Percentiles rank a stretch among this genome's conserved stretches.
Conservation (phyloP, 148 eudicot species). For the Persicaria maculosa region DNA sequence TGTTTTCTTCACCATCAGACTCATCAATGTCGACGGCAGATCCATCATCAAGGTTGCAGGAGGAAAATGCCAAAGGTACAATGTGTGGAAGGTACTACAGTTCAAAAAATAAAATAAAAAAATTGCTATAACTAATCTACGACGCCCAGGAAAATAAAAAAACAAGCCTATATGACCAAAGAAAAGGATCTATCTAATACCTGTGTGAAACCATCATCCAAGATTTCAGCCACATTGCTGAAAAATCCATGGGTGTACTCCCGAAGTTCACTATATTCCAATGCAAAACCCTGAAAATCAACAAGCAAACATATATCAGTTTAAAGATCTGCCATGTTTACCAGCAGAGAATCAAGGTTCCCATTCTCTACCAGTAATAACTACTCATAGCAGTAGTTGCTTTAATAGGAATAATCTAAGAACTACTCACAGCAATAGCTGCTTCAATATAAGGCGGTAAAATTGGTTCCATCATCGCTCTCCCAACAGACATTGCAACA, state of each 20-base stretch:
- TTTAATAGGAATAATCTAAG: background rate
- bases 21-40: conserved; percentile 89
- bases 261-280: conserved; percentile 94
- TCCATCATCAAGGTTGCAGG: conserved; percentile 98
- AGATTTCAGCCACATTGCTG: conserved; percentile 90
- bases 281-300: conserved; percentile 57
- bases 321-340: background rate
- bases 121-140: background rate
- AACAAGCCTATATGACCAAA: background rate
- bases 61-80: conserved; percentile 77
- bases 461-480: conserved; percentile 82
- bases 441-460: conserved; percentile 94
- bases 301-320: background rate
- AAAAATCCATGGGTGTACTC: conserved; percentile 97
- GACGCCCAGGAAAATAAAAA: background rate
- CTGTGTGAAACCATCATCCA: conserved; percentile 85
- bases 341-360: background rate
- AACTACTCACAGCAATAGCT: conserved; percentile 63
- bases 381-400: background rate
- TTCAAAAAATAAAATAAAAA: conserved; percentile 11
- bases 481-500: conserved; percentile 90
- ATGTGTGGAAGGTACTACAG: conserved; percentile 93
- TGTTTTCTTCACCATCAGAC: conserved; percentile 74
- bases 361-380: background rate
- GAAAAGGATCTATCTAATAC: conserved; percentile 24